Evolutionary conservation across 768 basidiomycete genomes (phyloP), one percentile per base, ranked within the genome.

Genomic region (Pleurotus cornucopiae): DNA sequence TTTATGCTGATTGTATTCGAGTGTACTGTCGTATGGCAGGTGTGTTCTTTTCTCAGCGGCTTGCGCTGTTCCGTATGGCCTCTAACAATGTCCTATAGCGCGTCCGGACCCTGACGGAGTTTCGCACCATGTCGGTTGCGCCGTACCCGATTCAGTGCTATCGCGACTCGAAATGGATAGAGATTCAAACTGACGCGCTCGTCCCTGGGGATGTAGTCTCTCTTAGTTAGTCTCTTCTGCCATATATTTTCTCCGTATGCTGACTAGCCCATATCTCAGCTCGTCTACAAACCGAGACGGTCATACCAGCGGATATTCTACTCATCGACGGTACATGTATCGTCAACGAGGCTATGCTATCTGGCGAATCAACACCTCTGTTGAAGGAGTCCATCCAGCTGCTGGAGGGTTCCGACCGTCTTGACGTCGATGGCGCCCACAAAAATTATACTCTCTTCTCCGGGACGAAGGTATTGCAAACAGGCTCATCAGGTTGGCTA

Each of bases 1-100:
- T 98, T 99, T 82, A 99, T 99, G 97, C 79, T 99, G 37, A 75
- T 99, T 46, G 89, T 97, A 60, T 99, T 99, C 67, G 97, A 99
- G 73, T 98, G 95, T 72, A 98, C 97, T 1, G 94, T 97, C 20
- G 96, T 98, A 26, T 98, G 91, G 85, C 97, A 98, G 87, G 94
- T 91, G 61, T 49, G 86, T 70, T 14, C 13, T 18, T 38, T 45
- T 5, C 40, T 9, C 2, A 52, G 1, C 52, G 9, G 26, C 39
- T 11, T 16, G 26, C n/a, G 30, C 40, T 40, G 16, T 41, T 53
- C 40, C 34, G 21, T 62, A 98, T 9, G 30, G 6, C 23, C 39
- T 9, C 18, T 37, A 16, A 39, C 51, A 14, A 45, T 40, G 14
- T 41, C 53, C 40, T 38, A 20, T 62, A 98, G 93, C 91, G 97